These are phyloP conservation scores for Phlebiopsis gigantea DNA, from an alignment of 768 basidiomycete species.

Conservation along the genomic window DNA sequence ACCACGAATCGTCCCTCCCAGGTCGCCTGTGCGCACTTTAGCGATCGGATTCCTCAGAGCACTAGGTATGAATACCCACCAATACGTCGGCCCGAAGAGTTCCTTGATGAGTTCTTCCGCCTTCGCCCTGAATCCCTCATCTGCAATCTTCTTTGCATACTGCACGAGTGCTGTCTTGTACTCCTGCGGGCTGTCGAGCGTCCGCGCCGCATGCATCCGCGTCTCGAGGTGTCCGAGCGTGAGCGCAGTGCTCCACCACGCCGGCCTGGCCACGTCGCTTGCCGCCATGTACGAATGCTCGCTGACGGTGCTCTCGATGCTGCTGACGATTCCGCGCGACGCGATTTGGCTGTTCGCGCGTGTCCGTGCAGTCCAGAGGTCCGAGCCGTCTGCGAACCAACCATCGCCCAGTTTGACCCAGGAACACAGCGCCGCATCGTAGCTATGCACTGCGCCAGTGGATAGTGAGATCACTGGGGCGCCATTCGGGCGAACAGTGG, in stretches of 20 bases:
- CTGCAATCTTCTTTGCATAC: constrained; percentile 83
- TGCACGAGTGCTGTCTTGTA: constrained; percentile 69
- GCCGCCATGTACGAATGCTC: constrained; percentile 19
- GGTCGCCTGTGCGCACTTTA: no score
- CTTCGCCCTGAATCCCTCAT: constrained; percentile 84
- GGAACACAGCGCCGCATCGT: constrained; percentile 56
- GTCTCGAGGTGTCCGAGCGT: constrained; percentile 89
- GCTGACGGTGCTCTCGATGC: constrained; percentile 28
- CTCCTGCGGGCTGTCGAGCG: constrained; percentile 79
- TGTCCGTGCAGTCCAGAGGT: constrained; percentile 74
- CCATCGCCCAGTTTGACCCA: constrained; percentile 76
- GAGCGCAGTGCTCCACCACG: constrained; percentile 80
- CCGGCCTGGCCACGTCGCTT: constrained; percentile 45
- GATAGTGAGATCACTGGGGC: constrained; percentile 72
- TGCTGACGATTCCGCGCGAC: constrained; percentile 48
- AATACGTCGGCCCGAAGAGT: constrained; percentile 84
- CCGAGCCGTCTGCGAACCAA: constrained; percentile 85
- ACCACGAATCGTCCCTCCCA: constrained; percentile 62
- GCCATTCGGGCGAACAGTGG: constrained; percentile 73
- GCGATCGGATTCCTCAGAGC: no score
- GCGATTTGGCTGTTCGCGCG: constrained; percentile 35
- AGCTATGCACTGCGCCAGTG: constrained; percentile 74
- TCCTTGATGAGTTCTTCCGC: constrained; percentile 91
- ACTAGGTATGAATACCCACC: constrained; percentile 43
- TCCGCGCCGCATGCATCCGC: constrained; percentile 63